These are phyloP conservation scores for Populus hybrid DNA, from an alignment of 441 rosid species.

Conservation along the genomic window DNA sequence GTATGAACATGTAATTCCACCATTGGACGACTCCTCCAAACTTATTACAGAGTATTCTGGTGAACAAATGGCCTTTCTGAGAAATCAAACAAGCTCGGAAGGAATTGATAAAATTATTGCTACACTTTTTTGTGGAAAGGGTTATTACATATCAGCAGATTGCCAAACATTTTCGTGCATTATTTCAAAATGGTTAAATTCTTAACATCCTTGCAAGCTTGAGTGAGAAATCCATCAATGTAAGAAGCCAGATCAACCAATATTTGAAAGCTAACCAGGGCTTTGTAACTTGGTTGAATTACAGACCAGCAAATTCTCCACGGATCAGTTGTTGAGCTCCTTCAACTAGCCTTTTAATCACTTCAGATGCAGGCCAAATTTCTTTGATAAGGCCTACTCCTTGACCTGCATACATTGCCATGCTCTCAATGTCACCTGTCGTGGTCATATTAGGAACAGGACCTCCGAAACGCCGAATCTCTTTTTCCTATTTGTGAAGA, in stretches of 20 bases:
- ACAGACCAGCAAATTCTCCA: constrained; percentile 15
- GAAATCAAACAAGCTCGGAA: background rate
- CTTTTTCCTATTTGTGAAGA: constrained; percentile 54
- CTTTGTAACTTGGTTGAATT: background rate
- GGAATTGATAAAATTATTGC: background rate
- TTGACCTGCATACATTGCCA: constrained; percentile 90
- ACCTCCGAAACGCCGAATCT: constrained; percentile 61
- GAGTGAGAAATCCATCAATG: background rate
- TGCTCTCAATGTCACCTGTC: constrained; percentile 78
- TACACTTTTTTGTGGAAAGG: background rate
- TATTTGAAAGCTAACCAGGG: background rate
- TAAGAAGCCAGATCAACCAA: background rate
- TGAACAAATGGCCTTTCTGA: background rate
- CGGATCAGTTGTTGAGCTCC: constrained; percentile 59
- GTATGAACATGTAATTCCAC: background rate
- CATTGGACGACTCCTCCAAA: background rate
- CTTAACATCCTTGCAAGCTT: background rate
- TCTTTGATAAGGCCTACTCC: constrained; percentile 60
- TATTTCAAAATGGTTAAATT: background rate
- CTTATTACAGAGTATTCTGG: background rate
- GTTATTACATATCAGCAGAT: background rate
- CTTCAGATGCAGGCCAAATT: constrained; percentile 61
- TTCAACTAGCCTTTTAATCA: constrained; percentile 55
- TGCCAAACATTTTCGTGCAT: background rate
- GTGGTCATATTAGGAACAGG: constrained; percentile 65